Conservation (phyloP, 192 early-diverging fungal genomes). For the Coemansia sp. region DNA sequence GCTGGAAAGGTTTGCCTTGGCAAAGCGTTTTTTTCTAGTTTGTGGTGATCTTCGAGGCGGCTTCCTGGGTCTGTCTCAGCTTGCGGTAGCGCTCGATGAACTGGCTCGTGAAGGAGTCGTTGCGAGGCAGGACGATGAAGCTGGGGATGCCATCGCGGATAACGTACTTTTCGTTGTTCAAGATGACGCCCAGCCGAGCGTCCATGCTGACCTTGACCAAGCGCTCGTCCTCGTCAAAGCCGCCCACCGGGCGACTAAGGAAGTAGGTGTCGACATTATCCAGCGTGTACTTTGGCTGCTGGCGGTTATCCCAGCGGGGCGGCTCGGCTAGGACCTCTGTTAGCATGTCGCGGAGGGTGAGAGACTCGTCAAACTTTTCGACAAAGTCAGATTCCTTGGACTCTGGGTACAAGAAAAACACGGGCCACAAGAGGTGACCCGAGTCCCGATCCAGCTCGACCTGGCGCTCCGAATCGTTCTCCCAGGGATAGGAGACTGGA, state of each 20-base stretch:
- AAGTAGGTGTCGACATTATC: conserved; percentile 79
- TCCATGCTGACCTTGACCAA: conserved; percentile 66
- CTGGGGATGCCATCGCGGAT: conserved; percentile 81
- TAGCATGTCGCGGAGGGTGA: conserved; percentile 82
- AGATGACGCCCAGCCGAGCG: conserved; percentile 60
- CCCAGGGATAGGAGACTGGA: conserved; percentile 25
- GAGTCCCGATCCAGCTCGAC: conserved; percentile 58
- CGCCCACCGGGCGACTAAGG: conserved; percentile 56
- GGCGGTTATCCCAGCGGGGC: conserved; percentile 79
- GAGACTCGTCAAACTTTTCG: conserved; percentile 76
- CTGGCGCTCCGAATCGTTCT: conserved; percentile 50
- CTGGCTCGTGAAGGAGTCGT: conserved; percentile 57
- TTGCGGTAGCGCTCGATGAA: conserved; percentile 66
- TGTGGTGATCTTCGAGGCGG: conserved; percentile 9
- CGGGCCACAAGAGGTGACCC: conserved; percentile 73
- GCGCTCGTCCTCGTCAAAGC: conserved; percentile 55
- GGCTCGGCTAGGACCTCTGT: conserved; percentile 74
- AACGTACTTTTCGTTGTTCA: conserved; percentile 64
- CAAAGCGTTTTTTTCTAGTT: neutral
- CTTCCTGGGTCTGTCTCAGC: conserved; percentile 29
- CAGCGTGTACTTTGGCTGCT: conserved; percentile 60
- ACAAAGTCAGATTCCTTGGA: conserved; percentile 87
- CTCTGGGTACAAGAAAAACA: conserved; percentile 94
- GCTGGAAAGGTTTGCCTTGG: too few species aligned
- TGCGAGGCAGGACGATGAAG: conserved; percentile 83